Evolutionary conservation across 2,329 filamentous ascomycete genomes (phyloP), one percentile per base, ranked within the genome.

Genomic region (Trichoderma afroharzianum): DNA sequence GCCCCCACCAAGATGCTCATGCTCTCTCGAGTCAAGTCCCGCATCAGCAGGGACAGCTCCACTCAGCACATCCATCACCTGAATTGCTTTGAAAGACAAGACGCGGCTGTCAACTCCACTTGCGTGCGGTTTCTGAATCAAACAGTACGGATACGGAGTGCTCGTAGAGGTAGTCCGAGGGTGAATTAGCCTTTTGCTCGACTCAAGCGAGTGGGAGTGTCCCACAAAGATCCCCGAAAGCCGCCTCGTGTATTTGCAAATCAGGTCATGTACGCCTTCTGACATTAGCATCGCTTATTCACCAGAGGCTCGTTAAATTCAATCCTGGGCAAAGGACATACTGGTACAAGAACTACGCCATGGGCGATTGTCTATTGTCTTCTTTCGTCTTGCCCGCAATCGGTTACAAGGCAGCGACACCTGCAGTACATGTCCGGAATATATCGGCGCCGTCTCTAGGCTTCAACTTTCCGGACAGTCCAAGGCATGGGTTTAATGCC

Each of bases 381-480:
- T 50, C n/a, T 50, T 50, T 11, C 15, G 18, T 28, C n/a, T 57
- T 26, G 15, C 26, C 50, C 32, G 21, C 24, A 28, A n/a, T 58
- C 50, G 50, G 32, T 30, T 58, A 43, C 50, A 55, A 36, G 18
- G 62, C 62, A 39, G 30, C 63, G 33, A 43, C 30, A 32, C 7
- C 15, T 11, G 39, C 50, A 58, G 15, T 43, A 43, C 39, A n/a
- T 43, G 39, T 7, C 15, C 39, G 39, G 39, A 43, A 50, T 58
- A 24, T 36, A 15, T 59, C n/a, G 57, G 53, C 64, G 64, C 64
- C 66, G 30, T 68, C 55, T 61, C 64, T 28, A 58, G 33, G 66
- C 66, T 50, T 59, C 36, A 47, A 28, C 36, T 12, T 58, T 61
- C 50, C 33, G 33, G 33, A n/a, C 50, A 36, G 33, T 21, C 39